Evolutionary conservation across 225 moss, liverwort and hornwort species (phyloP).

Genomic region (Bryoerythrophyllum caledonicum): DNA sequence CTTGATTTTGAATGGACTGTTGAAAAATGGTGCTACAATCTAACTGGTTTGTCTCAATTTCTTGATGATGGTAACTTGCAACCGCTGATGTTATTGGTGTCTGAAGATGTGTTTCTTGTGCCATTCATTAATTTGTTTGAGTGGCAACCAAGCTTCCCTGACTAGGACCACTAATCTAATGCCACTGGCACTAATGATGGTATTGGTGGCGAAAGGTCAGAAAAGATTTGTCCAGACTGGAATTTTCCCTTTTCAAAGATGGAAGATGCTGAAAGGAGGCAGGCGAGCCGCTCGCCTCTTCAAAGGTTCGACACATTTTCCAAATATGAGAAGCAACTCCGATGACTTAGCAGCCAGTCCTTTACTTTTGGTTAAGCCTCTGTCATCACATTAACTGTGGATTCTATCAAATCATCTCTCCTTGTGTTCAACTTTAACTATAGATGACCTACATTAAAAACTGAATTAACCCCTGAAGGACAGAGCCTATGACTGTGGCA

Average conservation of each 20-base stretch:
- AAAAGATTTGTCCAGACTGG: not conserved
- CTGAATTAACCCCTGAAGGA: too few relatives aligned
- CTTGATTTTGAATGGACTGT: not conserved
- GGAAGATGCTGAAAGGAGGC: not conserved
- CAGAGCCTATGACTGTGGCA: too few relatives aligned
- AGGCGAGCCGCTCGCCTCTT: not conserved
- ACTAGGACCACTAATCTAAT: not conserved
- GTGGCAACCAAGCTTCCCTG: not conserved
- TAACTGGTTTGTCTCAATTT: not conserved
- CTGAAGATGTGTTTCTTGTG: not conserved
- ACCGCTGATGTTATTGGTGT: not conserved
- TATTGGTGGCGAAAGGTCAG: not conserved
- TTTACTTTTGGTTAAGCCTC: not conserved
- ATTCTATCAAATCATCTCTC: too few relatives aligned
- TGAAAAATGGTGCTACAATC: not conserved
- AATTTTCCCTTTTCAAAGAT: not conserved
- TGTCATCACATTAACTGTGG: too few relatives aligned
- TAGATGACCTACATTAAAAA: too few relatives aligned
- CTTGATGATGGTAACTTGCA: not conserved
- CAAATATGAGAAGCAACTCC: not conserved
- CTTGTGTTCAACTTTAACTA: too few relatives aligned
- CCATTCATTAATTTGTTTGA: not conserved
- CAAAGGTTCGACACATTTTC: not conserved
- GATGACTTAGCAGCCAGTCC: not conserved
- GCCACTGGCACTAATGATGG: not conserved